Evolutionary conservation across 2,329 filamentous ascomycete genomes (phyloP).

Genomic region (Huntiella decipiens): DNA sequence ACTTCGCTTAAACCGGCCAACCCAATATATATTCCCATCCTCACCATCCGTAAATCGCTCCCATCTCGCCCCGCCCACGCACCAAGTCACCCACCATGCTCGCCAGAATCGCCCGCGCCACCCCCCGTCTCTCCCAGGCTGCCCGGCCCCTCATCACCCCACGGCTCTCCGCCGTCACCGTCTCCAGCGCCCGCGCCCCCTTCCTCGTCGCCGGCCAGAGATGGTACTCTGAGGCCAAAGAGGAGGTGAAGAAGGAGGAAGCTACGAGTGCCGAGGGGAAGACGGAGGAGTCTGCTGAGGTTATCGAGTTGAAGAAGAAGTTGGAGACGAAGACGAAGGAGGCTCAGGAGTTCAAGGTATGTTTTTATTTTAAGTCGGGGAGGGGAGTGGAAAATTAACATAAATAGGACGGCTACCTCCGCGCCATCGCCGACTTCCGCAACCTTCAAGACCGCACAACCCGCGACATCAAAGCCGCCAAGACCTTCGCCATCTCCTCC

Average conservation of each 20-base stretch:
- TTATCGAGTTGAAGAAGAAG: slow-evolving; percentile 29
- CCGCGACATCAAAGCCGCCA: slow-evolving; percentile 71
- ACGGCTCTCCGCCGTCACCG: background rate
- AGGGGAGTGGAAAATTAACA: no score
- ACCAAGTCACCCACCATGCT: slow-evolving; percentile 3
- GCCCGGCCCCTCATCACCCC: background rate
- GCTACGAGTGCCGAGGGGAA: slow-evolving; percentile 8
- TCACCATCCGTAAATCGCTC: no score
- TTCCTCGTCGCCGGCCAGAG: background rate
- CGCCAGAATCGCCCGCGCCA: slow-evolving; percentile 6
- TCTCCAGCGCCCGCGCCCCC: slow-evolving; percentile 2
- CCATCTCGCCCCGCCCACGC: no score
- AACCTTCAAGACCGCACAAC: slow-evolving; percentile 91
- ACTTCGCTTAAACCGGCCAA: no score
- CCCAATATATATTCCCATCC: no score
- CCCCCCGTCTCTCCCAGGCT: slow-evolving; percentile 7
- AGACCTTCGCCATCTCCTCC: slow-evolving; percentile 85
- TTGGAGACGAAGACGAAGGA: slow-evolving; percentile 34
- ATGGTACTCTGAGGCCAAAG: slow-evolving; percentile 10
- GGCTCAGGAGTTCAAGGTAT: slow-evolving; percentile 64
- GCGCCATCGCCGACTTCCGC: slow-evolving; percentile 87
- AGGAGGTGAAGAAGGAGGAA: slow-evolving; percentile 11
- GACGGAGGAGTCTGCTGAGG: slow-evolving; percentile 18
- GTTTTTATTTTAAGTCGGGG: background rate
- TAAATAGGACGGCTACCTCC: slow-evolving; percentile 92